phyloP scores from a whole-genome alignment of 2,329 filamentous ascomycete genomes.

The Ophiocordyceps camponoti-saundersi region DNA sequence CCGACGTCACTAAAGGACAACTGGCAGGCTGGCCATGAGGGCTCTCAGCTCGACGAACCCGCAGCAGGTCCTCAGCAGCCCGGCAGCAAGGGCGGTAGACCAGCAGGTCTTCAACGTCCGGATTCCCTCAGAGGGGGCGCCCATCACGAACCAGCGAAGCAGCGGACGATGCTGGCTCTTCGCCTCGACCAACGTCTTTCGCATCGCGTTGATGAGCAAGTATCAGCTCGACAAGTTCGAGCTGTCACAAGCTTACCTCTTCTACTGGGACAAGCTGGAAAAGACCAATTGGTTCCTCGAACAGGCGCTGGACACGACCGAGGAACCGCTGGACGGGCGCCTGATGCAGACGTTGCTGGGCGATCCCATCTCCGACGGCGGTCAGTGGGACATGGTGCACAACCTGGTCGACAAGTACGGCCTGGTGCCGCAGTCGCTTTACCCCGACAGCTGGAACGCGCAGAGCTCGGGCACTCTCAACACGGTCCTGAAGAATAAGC shows the following conservation, averaged over 20 bases:
- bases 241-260: constrained; percentile 75
- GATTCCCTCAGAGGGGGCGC: constrained; percentile 65
- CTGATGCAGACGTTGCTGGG: constrained; percentile 54
- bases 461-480: constrained; percentile 55
- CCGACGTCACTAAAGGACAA: too few species aligned
- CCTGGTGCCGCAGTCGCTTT: constrained; percentile 65
- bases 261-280: constrained; percentile 90
- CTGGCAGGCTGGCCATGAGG: constrained; percentile 50
- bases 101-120: constrained; percentile 70
- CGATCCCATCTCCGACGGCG: constrained; percentile 60
- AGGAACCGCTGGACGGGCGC: constrained; percentile 53
- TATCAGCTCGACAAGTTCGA: constrained; percentile 66
- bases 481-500: constrained; percentile 60
- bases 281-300: constrained; percentile 84
- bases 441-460: constrained; percentile 71
- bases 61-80: constrained; percentile 46
- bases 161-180: constrained; percentile 87
- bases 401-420: constrained; percentile 80
- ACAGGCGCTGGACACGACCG: constrained; percentile 58
- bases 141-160: constrained; percentile 69
- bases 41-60: constrained; percentile 55
- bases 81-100: constrained; percentile 45
- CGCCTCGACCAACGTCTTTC: constrained; percentile 79
- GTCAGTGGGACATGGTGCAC: constrained; percentile 84
- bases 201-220: constrained; percentile 73